Percentiles rank a stretch among this genome's conserved stretches.
Conservation (phyloP, 352 stramenopile species). For the Phytophthora tentaculata region DNA sequence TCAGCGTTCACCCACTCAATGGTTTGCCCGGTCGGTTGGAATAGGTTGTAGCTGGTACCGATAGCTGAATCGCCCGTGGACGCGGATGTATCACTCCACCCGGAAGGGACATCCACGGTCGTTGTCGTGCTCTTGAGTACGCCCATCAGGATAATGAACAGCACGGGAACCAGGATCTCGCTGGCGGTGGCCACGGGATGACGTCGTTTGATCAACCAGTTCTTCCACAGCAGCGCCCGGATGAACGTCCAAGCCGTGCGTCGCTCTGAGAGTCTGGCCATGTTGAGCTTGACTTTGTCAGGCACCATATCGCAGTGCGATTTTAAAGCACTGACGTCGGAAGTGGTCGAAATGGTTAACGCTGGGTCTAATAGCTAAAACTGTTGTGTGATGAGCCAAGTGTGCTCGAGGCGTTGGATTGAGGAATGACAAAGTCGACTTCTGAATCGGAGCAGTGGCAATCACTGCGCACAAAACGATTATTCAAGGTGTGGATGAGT, state of each 20-base stretch:
- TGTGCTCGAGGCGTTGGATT: conserved; percentile 18
- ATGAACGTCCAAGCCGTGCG: conserved; percentile 39
- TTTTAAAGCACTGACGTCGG: conserved; percentile 7
- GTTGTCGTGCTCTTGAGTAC: conserved; percentile 59
- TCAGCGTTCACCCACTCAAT: conserved; percentile 43
- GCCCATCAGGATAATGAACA: conserved; percentile 67
- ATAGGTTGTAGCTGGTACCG: conserved; percentile 59
- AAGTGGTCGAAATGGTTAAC: conserved; percentile 14
- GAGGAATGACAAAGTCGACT: conserved; percentile 14
- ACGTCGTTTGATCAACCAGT: conserved; percentile 66
- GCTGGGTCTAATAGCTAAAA: neutral
- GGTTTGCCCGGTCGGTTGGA: conserved; percentile 34
- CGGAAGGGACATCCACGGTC: conserved; percentile 55
- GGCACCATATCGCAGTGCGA: conserved; percentile 19
- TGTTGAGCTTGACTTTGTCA: conserved; percentile 14
- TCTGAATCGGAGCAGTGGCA: conserved; percentile 12
- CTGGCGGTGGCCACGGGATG: conserved; percentile 53
- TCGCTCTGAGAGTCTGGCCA: conserved; percentile 21
- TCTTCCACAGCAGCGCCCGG: conserved; percentile 70
- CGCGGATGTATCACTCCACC: conserved; percentile 50
- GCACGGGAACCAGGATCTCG: conserved; percentile 54
- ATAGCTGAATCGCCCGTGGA: conserved; percentile 23
- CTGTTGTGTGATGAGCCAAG: neutral
- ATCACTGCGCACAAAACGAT: conserved; percentile 22
- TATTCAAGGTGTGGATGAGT: conserved; percentile 5